A percentile compares a stretch with the other conserved stretches of the same genome.
These are phyloP conservation scores for Cicer cuneatum DNA, from an alignment of 306 rosid genomes.

Conservation along the genomic window DNA sequence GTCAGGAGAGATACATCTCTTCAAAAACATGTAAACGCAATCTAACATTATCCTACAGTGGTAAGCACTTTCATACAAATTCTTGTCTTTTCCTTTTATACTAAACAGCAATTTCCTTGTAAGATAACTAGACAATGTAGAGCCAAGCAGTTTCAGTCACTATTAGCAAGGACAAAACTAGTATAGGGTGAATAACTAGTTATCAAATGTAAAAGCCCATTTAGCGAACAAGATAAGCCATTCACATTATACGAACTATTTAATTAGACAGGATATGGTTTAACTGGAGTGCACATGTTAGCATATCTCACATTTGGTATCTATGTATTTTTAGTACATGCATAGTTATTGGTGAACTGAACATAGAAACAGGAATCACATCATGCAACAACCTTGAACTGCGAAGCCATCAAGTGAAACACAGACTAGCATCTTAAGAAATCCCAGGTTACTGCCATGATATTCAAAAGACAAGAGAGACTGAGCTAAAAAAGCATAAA, in stretches of 20 bases:
- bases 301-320: slow-evolving; percentile 18
- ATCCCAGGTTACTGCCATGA: background rate
- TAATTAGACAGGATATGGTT: slow-evolving; percentile 18
- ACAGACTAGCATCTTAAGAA: background rate
- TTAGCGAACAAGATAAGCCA: slow-evolving; percentile 13
- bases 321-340: background rate
- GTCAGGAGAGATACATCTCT: background rate
- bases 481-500: background rate
- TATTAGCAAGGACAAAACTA: slow-evolving; percentile 29
- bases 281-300: background rate
- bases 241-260: background rate
- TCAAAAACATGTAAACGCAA: background rate
- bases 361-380: slow-evolving; percentile 22
- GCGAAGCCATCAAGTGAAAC: slow-evolving; percentile 17
- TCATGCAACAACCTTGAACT: slow-evolving; percentile 8
- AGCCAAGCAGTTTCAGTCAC: slow-evolving; percentile 17
- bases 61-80: background rate
- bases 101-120: background rate
- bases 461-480: slow-evolving; percentile 24
- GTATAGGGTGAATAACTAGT: background rate
- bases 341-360: slow-evolving; percentile 34
- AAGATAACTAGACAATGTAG: slow-evolving; percentile 20
- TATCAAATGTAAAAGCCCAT: background rate
- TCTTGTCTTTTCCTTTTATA: background rate
- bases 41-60: background rate